Percentiles rank a stretch among this genome's conserved stretches.
These are phyloP conservation scores for Vigna hirtella DNA, from an alignment of 306 rosid species.

Conservation along the genomic window DNA sequence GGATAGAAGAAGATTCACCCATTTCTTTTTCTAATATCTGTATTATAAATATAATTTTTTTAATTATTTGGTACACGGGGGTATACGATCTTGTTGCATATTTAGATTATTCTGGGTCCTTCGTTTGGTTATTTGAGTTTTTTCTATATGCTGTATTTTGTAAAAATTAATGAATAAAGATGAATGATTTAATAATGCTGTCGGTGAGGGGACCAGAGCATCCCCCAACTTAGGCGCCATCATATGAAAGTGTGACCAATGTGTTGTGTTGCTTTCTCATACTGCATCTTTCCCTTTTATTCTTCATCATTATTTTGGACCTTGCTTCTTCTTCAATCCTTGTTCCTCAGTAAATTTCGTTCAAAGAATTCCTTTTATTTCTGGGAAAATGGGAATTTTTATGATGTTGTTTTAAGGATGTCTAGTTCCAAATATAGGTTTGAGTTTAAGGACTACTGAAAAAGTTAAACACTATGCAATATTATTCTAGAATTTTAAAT, in stretches of 20 bases:
- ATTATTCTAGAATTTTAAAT: no score
- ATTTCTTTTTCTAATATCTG: neutral
- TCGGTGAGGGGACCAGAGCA: slow-evolving; percentile 37
- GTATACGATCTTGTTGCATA: slow-evolving; percentile 23
- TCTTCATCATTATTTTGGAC: neutral
- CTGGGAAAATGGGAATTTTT: neutral
- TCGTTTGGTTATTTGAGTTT: neutral
- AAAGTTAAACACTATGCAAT: no score
- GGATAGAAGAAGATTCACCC: slow-evolving; percentile 45
- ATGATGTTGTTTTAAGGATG: neutral
- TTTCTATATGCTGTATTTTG: slow-evolving; percentile 18
- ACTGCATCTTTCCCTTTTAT: neutral
- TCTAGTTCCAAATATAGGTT: no score
- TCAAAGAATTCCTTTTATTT: slow-evolving; percentile 28
- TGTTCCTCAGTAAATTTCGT: slow-evolving; percentile 30
- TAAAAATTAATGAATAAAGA: slow-evolving; percentile 35
- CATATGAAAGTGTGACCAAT: slow-evolving; percentile 11
- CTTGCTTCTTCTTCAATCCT: slow-evolving; percentile 5
- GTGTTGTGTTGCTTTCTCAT: slow-evolving; percentile 33
- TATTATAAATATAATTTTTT: neutral
- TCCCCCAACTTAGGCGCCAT: slow-evolving; percentile 5
- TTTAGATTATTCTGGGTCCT: slow-evolving; percentile 28
- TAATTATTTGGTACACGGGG: slow-evolving; percentile 22
- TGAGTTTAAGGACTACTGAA: no score
- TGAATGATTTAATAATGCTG: slow-evolving; percentile 31